Evolutionary conservation across 768 basidiomycete species (phyloP), one percentile per base, ranked within the genome.

Genomic region (Inosperma sp.): DNA sequence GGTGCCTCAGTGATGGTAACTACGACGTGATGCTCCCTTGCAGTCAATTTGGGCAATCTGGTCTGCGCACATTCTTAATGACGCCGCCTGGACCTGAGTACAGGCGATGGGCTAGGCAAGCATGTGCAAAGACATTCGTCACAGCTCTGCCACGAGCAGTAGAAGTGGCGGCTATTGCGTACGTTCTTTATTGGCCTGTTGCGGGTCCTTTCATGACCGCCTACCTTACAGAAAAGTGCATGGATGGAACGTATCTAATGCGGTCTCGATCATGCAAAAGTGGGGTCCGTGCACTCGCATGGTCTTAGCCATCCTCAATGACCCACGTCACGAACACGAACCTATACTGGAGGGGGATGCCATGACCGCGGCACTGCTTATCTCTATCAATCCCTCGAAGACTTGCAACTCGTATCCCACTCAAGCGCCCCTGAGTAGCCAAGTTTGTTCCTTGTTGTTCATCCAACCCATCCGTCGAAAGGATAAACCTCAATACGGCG

Each of bases 151-250:
- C 34, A 34, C 46, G 31, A 25, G n/a, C 33, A 36, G 23, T 36
- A 26, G 47, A 48, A 29, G 21, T 48, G 9, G 47, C 25, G 33
- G 47, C 47, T 19, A 48, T 48, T 34, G 33, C 47, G 47, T 48
- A 37, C 23, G 47, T 37, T n/a, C 7, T 19, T 42, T 17, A 42
- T 42, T 39, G n/a, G 31, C 27, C 3, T 13, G 27, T 1, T 44
- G 17, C 41, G n/a, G 27, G 10, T 44, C 27, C 27, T 16, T 44
- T 44, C n/a, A 19, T 30, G 42, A 30, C 27, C 42, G 22, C 13
- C 10, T 44, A 29, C 27, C 9, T 30, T 13, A 30, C 21, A 44
- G 42, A 29, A 3, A 0, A 3, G 3, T 44, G 27, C 2, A 44
- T 44, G 5, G 27, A 6, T 14, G 8, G 42, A 7, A 44, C 10